Evolutionary conservation across 1,284 basidiomycete species (phyloP).

Genomic region (Singerocomus rubriflavus): DNA sequence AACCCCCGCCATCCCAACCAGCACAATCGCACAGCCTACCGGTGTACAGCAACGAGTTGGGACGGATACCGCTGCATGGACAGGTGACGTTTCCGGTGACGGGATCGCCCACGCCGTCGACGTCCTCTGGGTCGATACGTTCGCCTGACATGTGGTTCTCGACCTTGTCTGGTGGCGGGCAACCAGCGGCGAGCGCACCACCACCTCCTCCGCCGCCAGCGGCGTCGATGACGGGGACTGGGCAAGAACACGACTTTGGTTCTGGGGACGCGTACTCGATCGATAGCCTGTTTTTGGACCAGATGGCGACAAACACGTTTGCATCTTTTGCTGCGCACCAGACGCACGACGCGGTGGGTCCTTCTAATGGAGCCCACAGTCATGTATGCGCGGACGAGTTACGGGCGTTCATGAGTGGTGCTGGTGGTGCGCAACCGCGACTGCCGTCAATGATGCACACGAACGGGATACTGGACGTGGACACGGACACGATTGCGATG

Average conservation of each 20-base stretch:
- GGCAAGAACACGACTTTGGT: conserved; percentile 7
- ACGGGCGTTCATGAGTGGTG: conserved; percentile 14
- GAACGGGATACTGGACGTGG: conserved; percentile 26
- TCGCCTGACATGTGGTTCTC: conserved; percentile 25
- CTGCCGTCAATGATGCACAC: conserved; percentile 4
- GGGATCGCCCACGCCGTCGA: background rate
- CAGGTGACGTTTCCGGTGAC: conserved; percentile 25
- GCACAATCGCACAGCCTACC: conserved; percentile 38
- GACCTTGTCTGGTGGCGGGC: conserved; percentile 1
- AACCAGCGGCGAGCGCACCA: background rate
- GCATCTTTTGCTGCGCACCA: conserved; percentile 9
- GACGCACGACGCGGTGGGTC: background rate
- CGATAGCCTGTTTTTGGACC: conserved; percentile 27
- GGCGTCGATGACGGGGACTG: too few species aligned
- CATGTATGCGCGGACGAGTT: conserved; percentile 5
- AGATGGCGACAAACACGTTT: conserved; percentile 16
- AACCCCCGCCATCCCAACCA: background rate
- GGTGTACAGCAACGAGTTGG: conserved; percentile 59
- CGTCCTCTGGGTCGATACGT: conserved; percentile 4
- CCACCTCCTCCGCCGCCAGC: too few species aligned
- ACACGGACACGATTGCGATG: conserved; percentile 52
- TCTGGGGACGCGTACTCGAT: conserved; percentile 16
- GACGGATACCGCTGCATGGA: conserved; percentile 50
- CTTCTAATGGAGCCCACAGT: background rate
- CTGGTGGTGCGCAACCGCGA: background rate